phyloP scores from a whole-genome alignment of 1,284 basidiomycete genomes.

The Ustilago nuda region DNA sequence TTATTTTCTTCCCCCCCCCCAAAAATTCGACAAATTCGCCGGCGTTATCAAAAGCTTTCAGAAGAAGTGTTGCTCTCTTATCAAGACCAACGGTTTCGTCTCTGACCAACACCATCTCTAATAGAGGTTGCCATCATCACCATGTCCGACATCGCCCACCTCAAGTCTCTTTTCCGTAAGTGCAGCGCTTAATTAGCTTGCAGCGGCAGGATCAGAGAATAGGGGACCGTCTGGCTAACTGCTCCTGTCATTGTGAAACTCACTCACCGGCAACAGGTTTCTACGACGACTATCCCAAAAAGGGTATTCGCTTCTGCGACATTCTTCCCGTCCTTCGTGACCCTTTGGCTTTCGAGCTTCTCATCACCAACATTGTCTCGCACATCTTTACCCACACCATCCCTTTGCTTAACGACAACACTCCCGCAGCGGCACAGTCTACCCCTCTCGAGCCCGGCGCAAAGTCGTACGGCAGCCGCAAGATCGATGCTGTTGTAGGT shows the following conservation, averaged over 20 bases:
- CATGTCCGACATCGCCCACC: constrained; percentile 61
- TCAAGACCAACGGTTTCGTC: not conserved
- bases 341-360: constrained; percentile 72
- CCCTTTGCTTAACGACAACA: constrained; percentile 71
- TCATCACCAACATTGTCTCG: constrained; percentile 89
- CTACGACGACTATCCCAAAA: constrained; percentile 68
- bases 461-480: constrained; percentile 41
- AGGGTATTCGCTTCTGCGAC: constrained; percentile 68
- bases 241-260: not conserved
- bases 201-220: not conserved
- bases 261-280: constrained; percentile 36
- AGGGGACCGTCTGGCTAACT: not conserved
- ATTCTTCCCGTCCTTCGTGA: constrained; percentile 69
- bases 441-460: constrained; percentile 48
- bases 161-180: constrained; percentile 61
- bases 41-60: constrained; percentile 3
- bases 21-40: constrained; percentile 21
- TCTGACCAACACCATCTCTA: constrained; percentile 2
- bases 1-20: not conserved
- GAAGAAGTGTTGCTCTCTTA: constrained; percentile 1
- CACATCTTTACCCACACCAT: constrained; percentile 84
- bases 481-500: constrained; percentile 93
- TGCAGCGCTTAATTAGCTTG: not conserved
- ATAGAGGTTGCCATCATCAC: constrained; percentile 2
- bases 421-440: constrained; percentile 7